phyloP scores from a whole-genome alignment of 1,139 yeast species.

The Suhomyces guaymorum region DNA sequence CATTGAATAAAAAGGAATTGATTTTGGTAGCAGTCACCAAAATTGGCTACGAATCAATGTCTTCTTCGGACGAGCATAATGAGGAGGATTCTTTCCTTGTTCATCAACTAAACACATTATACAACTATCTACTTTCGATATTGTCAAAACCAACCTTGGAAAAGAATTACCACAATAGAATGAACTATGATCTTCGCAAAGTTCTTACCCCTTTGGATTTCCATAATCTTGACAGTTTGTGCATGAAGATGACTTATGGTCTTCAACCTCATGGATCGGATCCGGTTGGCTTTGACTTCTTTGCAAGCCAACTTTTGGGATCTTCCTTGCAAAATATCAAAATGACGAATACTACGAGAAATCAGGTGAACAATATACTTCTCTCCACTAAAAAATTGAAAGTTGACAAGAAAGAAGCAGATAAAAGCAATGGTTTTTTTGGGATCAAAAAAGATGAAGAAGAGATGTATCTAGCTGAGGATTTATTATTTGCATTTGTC shows the following conservation, averaged over 20 bases:
- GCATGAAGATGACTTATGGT: constrained; percentile 52
- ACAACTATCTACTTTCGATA: constrained; percentile 78
- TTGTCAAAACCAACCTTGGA: constrained; percentile 73
- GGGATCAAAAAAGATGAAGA: constrained; percentile 12
- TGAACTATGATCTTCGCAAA: constrained; percentile 80
- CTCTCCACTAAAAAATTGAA: constrained; percentile 27
- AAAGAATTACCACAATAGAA: constrained; percentile 66
- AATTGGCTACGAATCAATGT: constrained; percentile 33
- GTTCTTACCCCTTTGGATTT: constrained; percentile 70
- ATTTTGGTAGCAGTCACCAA: constrained; percentile 73
- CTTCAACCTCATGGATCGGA: constrained; percentile 14
- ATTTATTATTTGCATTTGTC: constrained; percentile 37
- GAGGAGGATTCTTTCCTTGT: constrained; percentile 35
- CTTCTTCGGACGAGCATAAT: constrained; percentile 12
- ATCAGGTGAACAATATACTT: constrained; percentile 32
- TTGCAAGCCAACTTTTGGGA: constrained; percentile 29
- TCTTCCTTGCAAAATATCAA: constrained; percentile 33
- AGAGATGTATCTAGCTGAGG: constrained; percentile 24
- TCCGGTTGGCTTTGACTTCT: constrained; percentile 27
- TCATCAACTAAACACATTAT: constrained; percentile 71
- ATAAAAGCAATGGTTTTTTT: constrained; percentile 13
- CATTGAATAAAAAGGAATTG: constrained; percentile 67
- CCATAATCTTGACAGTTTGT: constrained; percentile 61
- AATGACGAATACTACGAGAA: constrained; percentile 36
- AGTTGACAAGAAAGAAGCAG: constrained; percentile 5